Conservation (phyloP, 1,284 basidiomycete genomes). For the Boletellus sp. region DNA sequence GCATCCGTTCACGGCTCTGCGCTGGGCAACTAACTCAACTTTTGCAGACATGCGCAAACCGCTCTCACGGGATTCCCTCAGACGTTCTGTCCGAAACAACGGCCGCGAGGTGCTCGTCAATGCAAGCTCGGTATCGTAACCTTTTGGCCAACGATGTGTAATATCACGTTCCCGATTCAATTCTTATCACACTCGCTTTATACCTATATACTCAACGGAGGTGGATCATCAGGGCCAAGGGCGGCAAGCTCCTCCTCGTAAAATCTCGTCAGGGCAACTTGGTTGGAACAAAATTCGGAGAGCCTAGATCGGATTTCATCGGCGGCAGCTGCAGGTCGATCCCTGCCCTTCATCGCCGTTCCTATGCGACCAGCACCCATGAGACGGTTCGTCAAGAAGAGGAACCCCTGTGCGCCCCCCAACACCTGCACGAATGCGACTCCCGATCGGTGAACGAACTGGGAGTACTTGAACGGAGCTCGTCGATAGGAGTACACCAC, state of each 20-base stretch:
- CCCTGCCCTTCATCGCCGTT: constrained; percentile 48
- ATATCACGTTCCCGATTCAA: constrained; percentile 1
- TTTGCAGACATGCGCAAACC: constrained; percentile 84
- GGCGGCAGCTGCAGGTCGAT: constrained; percentile 47
- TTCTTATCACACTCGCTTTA: constrained; percentile 9
- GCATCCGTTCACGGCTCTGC: constrained; percentile 32
- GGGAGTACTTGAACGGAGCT: constrained; percentile 72
- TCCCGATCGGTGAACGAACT: constrained; percentile 87
- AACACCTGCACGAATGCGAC: constrained; percentile 84
- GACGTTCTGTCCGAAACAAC: constrained; percentile 65
- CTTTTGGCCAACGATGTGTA: constrained; percentile 6
- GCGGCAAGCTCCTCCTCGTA: constrained; percentile 70
- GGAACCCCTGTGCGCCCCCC: constrained; percentile 74
- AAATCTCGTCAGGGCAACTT: constrained; percentile 52
- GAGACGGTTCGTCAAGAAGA: constrained; percentile 85
- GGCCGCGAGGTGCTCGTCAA: constrained; percentile 73
- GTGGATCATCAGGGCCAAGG: constrained; percentile 57
- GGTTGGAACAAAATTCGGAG: constrained; percentile 65
- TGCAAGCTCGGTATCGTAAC: constrained; percentile 62
- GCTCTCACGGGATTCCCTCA: constrained; percentile 58
- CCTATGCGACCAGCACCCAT: constrained; percentile 66
- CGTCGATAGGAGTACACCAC: constrained; percentile 89
- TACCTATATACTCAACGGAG: constrained; percentile 45
- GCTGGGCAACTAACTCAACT: constrained; percentile 6
- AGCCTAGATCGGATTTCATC: constrained; percentile 61